Percentiles rank a stretch among this genome's conserved stretches.
These are phyloP conservation scores for Claviceps arundinis DNA, from an alignment of 2,329 filamentous ascomycete species.

Conservation along the genomic window DNA sequence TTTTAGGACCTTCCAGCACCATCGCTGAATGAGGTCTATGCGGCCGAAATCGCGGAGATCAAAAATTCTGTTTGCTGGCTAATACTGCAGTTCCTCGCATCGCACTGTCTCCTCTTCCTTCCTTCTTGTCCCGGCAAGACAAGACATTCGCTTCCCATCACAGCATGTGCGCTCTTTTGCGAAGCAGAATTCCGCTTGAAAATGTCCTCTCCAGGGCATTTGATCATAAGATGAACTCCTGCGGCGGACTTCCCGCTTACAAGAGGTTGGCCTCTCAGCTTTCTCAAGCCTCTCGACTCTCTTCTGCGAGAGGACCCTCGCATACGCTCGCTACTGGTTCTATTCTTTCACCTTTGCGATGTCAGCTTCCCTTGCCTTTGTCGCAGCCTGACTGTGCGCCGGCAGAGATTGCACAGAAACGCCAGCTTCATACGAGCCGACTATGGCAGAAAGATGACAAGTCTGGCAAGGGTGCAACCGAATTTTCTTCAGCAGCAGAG, in stretches of 20 bases:
- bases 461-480: slow-evolving; percentile 13
- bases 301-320: slow-evolving; percentile 15
- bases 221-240: slow-evolving; percentile 20
- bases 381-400: slow-evolving; percentile 19
- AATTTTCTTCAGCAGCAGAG: slow-evolving; percentile 10
- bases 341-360: slow-evolving; percentile 28
- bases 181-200: slow-evolving; percentile 28
- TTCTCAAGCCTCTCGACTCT: slow-evolving; percentile 15
- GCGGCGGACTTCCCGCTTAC: slow-evolving; percentile 34
- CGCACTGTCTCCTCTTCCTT: slow-evolving; percentile 7
- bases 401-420: slow-evolving; percentile 17
- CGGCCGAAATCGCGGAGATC: slow-evolving; percentile 24
- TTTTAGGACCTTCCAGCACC: too few relatives aligned
- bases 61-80: slow-evolving; percentile 27
- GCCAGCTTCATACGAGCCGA: slow-evolving; percentile 21
- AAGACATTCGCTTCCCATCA: slow-evolving; percentile 12
- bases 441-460: slow-evolving; percentile 20
- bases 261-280: slow-evolving; percentile 31
- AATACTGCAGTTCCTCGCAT: slow-evolving; percentile 5
- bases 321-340: slow-evolving; percentile 15
- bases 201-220: slow-evolving; percentile 28
- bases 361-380: slow-evolving; percentile 26
- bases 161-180: slow-evolving; percentile 34
- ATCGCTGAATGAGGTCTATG: slow-evolving; percentile 10
- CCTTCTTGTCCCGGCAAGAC: slow-evolving; percentile 14